A percentile compares a stretch with the other conserved stretches of the same genome.
Conservation (phyloP, 768 basidiomycete genomes). For the Clitopilus hobsonii region DNA sequence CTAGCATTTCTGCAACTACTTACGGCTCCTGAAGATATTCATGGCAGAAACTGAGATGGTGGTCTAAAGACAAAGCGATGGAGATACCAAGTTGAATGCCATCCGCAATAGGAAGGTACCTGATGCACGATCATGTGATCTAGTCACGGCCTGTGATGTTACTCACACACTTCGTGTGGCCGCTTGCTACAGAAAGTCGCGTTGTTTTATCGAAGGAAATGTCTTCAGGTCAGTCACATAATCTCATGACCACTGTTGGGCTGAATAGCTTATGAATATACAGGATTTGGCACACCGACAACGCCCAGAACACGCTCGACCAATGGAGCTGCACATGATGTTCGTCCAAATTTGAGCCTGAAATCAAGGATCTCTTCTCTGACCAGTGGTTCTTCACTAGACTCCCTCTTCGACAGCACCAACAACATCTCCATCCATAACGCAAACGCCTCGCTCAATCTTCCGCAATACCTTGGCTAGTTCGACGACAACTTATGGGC, state of each 20-base stretch:
- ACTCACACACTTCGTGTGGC: conserved; percentile 2
- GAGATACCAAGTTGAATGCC: not conserved
- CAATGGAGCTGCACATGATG: not conserved
- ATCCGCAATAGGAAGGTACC: conserved; percentile 8
- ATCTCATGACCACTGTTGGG: not conserved
- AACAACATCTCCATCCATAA: conserved; percentile 13
- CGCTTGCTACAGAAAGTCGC: not conserved
- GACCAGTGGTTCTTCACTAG: conserved; percentile 10
- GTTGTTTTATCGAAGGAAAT: not conserved
- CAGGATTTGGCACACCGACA: not conserved
- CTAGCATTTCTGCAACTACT: conserved; percentile 22
- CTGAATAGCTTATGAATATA: not conserved
- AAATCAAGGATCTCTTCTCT: not conserved
- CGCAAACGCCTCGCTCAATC: conserved; percentile 23
- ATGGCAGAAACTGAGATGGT: conserved; percentile 31
- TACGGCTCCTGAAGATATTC: conserved; percentile 84
- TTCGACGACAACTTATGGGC: not conserved
- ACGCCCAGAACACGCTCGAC: not conserved
- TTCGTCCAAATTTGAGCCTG: not conserved
- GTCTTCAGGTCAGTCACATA: not conserved
- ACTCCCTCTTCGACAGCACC: conserved; percentile 23
- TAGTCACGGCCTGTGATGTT: conserved; percentile 26
- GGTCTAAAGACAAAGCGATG: conserved; percentile 12
- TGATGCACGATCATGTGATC: conserved; percentile 32
- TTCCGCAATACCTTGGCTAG: conserved; percentile 23